These are phyloP conservation scores for Chernovozyma aurita DNA, from an alignment of 1,139 yeast genomes.

Conservation along the genomic window DNA sequence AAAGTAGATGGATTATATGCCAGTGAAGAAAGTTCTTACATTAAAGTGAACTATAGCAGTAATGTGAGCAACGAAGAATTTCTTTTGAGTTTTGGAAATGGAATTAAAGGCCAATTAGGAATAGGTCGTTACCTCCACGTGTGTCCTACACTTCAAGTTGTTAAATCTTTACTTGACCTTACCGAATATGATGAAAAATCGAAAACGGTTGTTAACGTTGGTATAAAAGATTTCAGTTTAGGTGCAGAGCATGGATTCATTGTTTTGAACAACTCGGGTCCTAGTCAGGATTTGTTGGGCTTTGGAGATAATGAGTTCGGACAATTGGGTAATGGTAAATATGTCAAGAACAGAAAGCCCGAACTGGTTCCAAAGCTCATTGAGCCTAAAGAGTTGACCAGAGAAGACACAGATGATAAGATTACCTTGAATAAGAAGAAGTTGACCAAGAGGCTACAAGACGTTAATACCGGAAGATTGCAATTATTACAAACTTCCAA, in stretches of 20 bases:
- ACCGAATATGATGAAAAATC: slow-evolving; percentile 36
- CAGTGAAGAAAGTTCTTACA: slow-evolving; percentile 64
- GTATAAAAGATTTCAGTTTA: slow-evolving; percentile 48
- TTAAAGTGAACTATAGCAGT: slow-evolving; percentile 31
- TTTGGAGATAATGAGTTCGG: slow-evolving; percentile 87
- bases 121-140: slow-evolving; percentile 72
- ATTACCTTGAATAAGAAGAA: slow-evolving; percentile 13
- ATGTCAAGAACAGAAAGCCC: slow-evolving; percentile 58
- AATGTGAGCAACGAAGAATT: slow-evolving; percentile 19
- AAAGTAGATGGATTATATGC: slow-evolving; percentile 55
- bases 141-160: slow-evolving; percentile 58
- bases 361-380: slow-evolving; percentile 47
- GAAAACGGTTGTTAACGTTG: slow-evolving; percentile 34
- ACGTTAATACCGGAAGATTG: slow-evolving; percentile 41
- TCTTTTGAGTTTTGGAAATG: slow-evolving; percentile 73
- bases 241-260: slow-evolving; percentile 68
- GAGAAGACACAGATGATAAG: slow-evolving; percentile 6
- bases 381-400: slow-evolving; percentile 45
- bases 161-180: slow-evolving; percentile 48
- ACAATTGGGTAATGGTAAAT: slow-evolving; percentile 81
- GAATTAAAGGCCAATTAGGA: slow-evolving; percentile 86
- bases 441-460: slow-evolving; percentile 27
- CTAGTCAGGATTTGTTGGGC: slow-evolving; percentile 52
- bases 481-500: slow-evolving; percentile 29
- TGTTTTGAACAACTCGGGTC: slow-evolving; percentile 46